Evolutionary conservation across 1,284 basidiomycete genomes (phyloP).

Genomic region (Irpex sp.): DNA sequence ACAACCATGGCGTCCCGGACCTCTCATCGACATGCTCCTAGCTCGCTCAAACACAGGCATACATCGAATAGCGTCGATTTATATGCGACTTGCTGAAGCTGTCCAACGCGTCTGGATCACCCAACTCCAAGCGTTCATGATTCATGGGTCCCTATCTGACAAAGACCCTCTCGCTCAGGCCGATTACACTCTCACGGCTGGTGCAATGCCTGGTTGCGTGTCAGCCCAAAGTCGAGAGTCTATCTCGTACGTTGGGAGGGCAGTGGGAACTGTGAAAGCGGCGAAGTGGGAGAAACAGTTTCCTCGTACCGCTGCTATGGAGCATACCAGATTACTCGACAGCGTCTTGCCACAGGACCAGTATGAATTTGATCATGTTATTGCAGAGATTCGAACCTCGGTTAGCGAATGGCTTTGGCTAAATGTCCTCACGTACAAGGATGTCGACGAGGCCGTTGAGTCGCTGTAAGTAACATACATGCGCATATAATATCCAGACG

Average conservation of each 20-base stretch:
- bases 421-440: conserved; percentile 78
- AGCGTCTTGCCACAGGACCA: conserved; percentile 66
- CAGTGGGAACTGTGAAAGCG: conserved; percentile 76
- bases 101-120: conserved; percentile 79
- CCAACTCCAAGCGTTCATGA: conserved; percentile 71
- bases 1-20: conserved; percentile 62
- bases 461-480: conserved; percentile 48
- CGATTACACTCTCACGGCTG: conserved; percentile 49
- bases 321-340: conserved; percentile 62
- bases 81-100: conserved; percentile 58
- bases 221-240: conserved; percentile 69
- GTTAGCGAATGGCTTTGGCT: conserved; percentile 90
- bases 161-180: conserved; percentile 53
- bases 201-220: conserved; percentile 70
- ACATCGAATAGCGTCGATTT: conserved; percentile 64
- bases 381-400: conserved; percentile 65
- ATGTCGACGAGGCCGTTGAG: conserved; percentile 74
- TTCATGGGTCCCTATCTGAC: conserved; percentile 66
- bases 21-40: conserved; percentile 71
- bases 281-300: conserved; percentile 77
- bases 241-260: conserved; percentile 82
- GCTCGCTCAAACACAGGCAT: conserved; percentile 70
- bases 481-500: neutral
- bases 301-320: conserved; percentile 56
- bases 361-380: conserved; percentile 68